phyloP scores from a whole-genome alignment of 106 monocot species.

The Allium sativum region DNA sequence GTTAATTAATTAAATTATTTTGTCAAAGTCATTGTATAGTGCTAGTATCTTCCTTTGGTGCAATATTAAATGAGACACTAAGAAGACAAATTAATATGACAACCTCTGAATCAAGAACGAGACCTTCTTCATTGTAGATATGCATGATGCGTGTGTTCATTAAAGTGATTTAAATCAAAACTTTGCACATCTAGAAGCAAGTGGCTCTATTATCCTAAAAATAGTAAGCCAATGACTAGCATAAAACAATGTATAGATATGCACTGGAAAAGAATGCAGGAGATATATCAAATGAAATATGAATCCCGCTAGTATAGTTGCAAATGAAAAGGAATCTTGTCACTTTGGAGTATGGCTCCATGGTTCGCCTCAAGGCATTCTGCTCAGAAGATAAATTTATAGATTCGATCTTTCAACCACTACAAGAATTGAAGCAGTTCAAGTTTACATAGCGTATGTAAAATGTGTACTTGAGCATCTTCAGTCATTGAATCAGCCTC shows the following conservation, averaged over 20 bases:
- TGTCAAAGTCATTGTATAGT: no score
- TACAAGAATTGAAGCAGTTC: neutral
- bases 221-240: neutral
- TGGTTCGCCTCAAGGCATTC: constrained; percentile 95
- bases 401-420: neutral
- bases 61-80: neutral
- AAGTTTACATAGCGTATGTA: neutral
- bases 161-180: constrained; percentile 90
- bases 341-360: constrained; percentile 97
- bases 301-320: constrained; percentile 99
- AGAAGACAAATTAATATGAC: neutral
- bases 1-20: no score
- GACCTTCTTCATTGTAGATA: constrained; percentile 77
- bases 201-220: constrained; percentile 97
- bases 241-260: neutral
- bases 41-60: neutral
- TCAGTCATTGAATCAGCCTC: constrained; percentile 99
- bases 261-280: neutral
- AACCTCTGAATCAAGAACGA: constrained; percentile 74
- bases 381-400: constrained; percentile 24
- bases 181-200: constrained; percentile 98
- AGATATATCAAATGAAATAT: no score
- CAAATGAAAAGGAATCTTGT: constrained; percentile 97
- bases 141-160: constrained; percentile 77
- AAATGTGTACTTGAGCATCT: constrained; percentile 74